Conservation (phyloP, 2,329 filamentous ascomycete species). For the Beauveria sp. region DNA sequence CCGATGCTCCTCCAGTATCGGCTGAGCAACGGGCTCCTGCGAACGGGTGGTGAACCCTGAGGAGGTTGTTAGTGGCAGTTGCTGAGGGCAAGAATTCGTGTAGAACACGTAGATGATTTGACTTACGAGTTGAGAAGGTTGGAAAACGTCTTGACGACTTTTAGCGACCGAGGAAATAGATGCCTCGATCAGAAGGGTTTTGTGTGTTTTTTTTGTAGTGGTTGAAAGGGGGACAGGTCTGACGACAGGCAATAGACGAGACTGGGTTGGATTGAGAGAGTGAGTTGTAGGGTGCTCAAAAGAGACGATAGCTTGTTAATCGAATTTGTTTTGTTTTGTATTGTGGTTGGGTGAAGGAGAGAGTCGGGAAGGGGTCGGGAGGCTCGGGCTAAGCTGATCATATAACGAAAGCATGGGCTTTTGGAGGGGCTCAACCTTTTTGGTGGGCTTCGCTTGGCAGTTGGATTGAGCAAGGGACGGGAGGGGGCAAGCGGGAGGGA, state of each 20-base stretch:
- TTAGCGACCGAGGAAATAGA: slow-evolving; percentile 45
- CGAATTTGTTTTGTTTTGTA: slow-evolving; percentile 9
- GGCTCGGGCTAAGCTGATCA: slow-evolving; percentile 17
- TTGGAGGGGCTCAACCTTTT: slow-evolving; percentile 11
- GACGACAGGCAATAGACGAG: not conserved
- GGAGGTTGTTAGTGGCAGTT: not conserved
- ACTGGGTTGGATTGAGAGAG: not conserved
- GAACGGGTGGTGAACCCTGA: slow-evolving; percentile 88
- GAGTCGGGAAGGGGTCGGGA: slow-evolving; percentile 10
- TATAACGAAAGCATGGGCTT: slow-evolving; percentile 12
- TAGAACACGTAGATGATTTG: not conserved
- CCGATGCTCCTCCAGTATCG: slow-evolving; percentile 74
- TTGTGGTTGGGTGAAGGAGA: slow-evolving; percentile 11
- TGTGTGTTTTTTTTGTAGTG: slow-evolving; percentile 8
- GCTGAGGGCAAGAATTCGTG: not conserved
- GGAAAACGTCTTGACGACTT: slow-evolving; percentile 90
- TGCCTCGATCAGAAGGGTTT: slow-evolving; percentile 40
- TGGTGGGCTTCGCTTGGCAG: not conserved
- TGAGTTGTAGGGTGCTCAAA: not conserved
- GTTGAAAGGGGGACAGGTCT: not conserved
- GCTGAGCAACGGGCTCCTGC: slow-evolving; percentile 92
- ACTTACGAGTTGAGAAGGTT: slow-evolving; percentile 94
- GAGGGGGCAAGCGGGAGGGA: not conserved
- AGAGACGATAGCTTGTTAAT: not conserved
- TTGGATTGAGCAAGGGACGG: not conserved